These are phyloP conservation scores for Chenopodium suecicum DNA, from an alignment of 148 eudicot genomes.

Conservation along the genomic window DNA sequence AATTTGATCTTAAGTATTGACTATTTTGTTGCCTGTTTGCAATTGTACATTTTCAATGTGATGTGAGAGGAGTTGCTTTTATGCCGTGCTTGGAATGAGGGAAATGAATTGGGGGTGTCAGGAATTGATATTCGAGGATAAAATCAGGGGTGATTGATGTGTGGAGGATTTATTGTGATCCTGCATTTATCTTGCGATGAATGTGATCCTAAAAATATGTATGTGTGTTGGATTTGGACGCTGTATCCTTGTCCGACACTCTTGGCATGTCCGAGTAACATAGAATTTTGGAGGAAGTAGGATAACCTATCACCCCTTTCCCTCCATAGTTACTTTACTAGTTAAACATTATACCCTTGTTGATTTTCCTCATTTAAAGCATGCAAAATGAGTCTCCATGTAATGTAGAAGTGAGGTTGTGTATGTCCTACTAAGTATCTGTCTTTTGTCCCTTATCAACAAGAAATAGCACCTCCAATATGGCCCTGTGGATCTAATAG, in stretches of 20 bases:
- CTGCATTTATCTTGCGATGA: not conserved
- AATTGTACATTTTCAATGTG: not conserved
- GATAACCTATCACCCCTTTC: no score
- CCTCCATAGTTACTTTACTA: no score
- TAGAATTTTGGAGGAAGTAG: no score
- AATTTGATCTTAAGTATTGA: not conserved
- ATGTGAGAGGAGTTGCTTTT: not conserved
- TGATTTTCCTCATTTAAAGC: no score
- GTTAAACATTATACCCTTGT: no score
- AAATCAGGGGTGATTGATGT: not conserved
- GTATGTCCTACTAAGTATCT: not conserved
- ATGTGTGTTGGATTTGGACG: not conserved
- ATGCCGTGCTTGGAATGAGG: not conserved
- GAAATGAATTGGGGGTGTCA: not conserved
- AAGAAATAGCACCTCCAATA: not conserved
- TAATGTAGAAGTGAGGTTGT: no score
- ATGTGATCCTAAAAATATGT: not conserved
- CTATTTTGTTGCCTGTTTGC: not conserved
- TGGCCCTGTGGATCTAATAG: not conserved
- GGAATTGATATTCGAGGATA: not conserved
- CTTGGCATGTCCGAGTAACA: not conserved
- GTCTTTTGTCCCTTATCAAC: not conserved
- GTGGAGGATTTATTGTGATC: not conserved
- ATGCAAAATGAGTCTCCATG: not conserved
- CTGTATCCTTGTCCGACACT: not conserved